These are phyloP conservation scores for Lepidium aucheri DNA, from an alignment of 345 rosid species.

Conservation along the genomic window DNA sequence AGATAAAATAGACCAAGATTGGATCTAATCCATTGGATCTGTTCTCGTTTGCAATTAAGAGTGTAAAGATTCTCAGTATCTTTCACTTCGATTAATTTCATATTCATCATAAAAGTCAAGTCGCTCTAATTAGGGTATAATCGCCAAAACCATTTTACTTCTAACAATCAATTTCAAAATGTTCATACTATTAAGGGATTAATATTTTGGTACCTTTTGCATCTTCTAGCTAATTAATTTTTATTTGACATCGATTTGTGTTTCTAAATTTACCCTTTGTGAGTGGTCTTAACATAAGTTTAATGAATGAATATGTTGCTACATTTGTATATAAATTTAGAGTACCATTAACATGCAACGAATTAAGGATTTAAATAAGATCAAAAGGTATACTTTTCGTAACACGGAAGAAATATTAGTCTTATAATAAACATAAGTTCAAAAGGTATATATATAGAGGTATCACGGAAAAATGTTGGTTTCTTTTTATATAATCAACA, in stretches of 20 bases:
- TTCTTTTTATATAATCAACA: no score
- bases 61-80: constrained; percentile 22
- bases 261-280: background rate
- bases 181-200: constrained; percentile 4
- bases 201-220: background rate
- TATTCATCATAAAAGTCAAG: background rate
- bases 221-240: background rate
- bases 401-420: no score
- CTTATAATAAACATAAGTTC: no score
- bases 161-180: background rate
- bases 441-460: no score
- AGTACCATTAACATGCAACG: no score
- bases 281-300: background rate
- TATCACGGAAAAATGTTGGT: no score
- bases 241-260: background rate
- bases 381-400: no score
- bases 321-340: background rate
- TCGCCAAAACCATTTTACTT: background rate
- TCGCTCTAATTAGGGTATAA: background rate
- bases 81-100: background rate
- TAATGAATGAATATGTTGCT: background rate
- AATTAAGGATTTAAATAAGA: no score
- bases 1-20: constrained; percentile 2
- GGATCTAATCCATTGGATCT: constrained; percentile 6
- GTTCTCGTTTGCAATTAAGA: background rate